Conservation (phyloP, 2,329 filamentous ascomycete species). For the Beauveria medogensis region DNA sequence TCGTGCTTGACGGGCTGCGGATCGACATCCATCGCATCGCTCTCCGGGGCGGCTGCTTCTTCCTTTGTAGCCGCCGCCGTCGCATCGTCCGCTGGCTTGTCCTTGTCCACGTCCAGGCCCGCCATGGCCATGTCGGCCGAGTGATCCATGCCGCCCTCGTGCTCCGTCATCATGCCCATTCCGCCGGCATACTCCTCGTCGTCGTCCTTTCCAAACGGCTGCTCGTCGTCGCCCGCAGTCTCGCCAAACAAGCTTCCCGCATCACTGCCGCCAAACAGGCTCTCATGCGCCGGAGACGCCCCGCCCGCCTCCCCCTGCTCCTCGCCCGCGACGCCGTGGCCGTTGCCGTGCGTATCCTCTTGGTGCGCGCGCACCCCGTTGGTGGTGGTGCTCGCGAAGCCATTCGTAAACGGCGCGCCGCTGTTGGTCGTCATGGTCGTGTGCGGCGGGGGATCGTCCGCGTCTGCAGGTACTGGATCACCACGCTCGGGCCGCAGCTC, state of each 20-base stretch:
- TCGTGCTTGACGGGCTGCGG: conserved; percentile 5
- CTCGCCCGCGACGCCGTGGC: conserved; percentile 23
- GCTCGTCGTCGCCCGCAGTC: conserved; percentile 36
- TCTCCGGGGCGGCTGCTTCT: conserved; percentile 12
- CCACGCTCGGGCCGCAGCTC: conserved; percentile 74
- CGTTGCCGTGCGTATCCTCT: conserved; percentile 17
- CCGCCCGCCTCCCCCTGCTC: conserved; percentile 34
- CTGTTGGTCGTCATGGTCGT: conserved; percentile 76
- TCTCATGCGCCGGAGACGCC: conserved; percentile 65
- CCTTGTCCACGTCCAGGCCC: conserved; percentile 21
- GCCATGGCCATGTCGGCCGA: conserved; percentile 36
- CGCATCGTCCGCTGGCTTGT: conserved; percentile 17
- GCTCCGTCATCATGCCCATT: conserved; percentile 48
- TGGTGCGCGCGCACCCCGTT: conserved; percentile 35
- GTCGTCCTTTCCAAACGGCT: conserved; percentile 71
- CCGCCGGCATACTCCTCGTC: conserved; percentile 75
- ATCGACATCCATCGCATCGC: conserved; percentile 26
- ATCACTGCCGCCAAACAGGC: conserved; percentile 73
- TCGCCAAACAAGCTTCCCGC: conserved; percentile 86
- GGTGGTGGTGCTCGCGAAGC: conserved; percentile 26
- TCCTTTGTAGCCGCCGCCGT: conserved; percentile 17
- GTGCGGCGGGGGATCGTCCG: conserved; percentile 42
- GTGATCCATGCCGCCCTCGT: conserved; percentile 33
- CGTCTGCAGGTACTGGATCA: conserved; percentile 66
- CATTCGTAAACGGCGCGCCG: conserved; percentile 39